phyloP scores from a whole-genome alignment of 192 early-diverging fungal genomes.

The Kappamyces sp. region DNA sequence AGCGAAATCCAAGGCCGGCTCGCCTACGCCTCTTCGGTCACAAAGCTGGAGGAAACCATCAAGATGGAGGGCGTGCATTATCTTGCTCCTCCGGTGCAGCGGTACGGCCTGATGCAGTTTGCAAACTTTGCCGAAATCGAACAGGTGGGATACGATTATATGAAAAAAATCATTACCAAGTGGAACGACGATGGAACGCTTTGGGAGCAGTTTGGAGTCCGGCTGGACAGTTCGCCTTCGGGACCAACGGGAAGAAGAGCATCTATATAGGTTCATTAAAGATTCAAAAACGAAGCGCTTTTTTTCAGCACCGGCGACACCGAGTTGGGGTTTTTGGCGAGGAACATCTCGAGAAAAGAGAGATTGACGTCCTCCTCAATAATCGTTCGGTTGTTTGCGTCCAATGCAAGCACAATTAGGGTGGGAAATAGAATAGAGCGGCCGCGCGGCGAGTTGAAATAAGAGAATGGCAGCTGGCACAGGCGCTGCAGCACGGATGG shows the following conservation, averaged over 20 bases:
- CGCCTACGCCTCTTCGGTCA: conserved; percentile 82
- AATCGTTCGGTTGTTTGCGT: conserved; percentile 9
- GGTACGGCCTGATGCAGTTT: conserved; percentile 88
- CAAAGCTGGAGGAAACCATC: conserved; percentile 86
- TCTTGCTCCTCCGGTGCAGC: conserved; percentile 77
- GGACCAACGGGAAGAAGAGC: no score
- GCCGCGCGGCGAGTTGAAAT: conserved; percentile 1
- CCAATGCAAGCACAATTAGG: background rate
- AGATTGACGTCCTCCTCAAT: conserved; percentile 7
- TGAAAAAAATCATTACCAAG: conserved; percentile 64
- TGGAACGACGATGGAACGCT: conserved; percentile 75
- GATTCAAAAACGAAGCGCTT: no score
- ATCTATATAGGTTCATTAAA: no score
- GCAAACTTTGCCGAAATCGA: conserved; percentile 83
- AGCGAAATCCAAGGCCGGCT: conserved; percentile 92
- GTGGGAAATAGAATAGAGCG: conserved; percentile 3
- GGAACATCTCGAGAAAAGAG: conserved; percentile 4
- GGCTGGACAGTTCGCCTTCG: background rate
- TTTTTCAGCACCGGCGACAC: no score
- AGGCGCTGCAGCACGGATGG: conserved; percentile 4
- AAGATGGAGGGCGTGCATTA: conserved; percentile 68
- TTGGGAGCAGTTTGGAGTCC: conserved; percentile 44
- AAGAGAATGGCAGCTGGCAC: conserved; percentile 1
- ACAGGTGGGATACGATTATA: conserved; percentile 79
- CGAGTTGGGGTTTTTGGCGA: background rate